Conservation (phyloP, 2,329 filamentous ascomycete genomes). For the Fusarium dimerum region DNA sequence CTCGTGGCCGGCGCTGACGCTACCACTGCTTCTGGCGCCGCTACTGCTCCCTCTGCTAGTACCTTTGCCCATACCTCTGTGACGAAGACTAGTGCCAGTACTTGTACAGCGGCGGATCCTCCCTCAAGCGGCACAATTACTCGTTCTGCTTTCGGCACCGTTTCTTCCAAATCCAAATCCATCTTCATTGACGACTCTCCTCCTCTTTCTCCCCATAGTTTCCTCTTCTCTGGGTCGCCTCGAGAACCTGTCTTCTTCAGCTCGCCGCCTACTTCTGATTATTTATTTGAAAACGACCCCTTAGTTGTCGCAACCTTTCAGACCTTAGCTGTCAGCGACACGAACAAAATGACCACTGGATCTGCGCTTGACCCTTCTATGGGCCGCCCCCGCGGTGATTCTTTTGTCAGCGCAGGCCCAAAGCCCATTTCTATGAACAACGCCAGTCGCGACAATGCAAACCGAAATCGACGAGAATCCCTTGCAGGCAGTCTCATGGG, state of each 20-base stretch:
- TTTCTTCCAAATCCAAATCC: constrained; percentile 34
- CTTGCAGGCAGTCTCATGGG: constrained; percentile 67
- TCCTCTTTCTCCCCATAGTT: constrained; percentile 13
- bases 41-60: constrained; percentile 24
- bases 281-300: constrained; percentile 28
- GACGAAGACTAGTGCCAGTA: constrained; percentile 25
- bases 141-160: constrained; percentile 17
- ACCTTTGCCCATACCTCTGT: constrained; percentile 27
- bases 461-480: constrained; percentile 61
- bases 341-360: constrained; percentile 59
- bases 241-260: constrained; percentile 19
- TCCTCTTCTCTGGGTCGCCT: constrained; percentile 5
- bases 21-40: constrained; percentile 28
- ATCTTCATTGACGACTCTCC: constrained; percentile 26
- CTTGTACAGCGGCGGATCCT: constrained; percentile 24
- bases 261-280: constrained; percentile 22
- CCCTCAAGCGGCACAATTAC: constrained; percentile 11
- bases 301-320: constrained; percentile 23
- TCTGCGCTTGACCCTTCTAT: constrained; percentile 57
- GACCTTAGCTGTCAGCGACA: constrained; percentile 25
- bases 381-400: constrained; percentile 62
- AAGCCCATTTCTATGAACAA: constrained; percentile 69
- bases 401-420: constrained; percentile 64
- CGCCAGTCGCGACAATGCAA: constrained; percentile 59
- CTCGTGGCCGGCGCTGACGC: constrained; percentile 29